phyloP scores from a whole-genome alignment of 768 basidiomycete species.

The Suillus placidus region DNA sequence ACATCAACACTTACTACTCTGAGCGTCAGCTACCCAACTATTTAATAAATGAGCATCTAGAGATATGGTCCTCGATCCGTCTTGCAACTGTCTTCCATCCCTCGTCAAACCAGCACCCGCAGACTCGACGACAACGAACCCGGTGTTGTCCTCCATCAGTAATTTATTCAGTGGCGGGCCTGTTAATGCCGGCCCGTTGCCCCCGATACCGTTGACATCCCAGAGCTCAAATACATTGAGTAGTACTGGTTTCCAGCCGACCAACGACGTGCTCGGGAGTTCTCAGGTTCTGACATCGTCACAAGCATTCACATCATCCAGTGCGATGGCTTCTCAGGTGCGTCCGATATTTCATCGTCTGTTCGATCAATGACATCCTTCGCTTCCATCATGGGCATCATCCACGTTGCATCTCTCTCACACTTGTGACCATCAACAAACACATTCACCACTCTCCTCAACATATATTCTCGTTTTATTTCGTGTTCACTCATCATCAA shows the following conservation, averaged over 20 bases:
- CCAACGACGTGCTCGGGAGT: neutral
- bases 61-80: neutral
- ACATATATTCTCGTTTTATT: neutral
- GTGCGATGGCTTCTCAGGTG: neutral
- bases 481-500: neutral
- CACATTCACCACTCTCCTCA: neutral
- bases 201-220: neutral
- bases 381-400: neutral
- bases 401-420: neutral
- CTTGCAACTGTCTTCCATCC: neutral
- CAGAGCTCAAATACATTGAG: too few relatives aligned
- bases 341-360: neutral
- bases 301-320: neutral
- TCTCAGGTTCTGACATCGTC: neutral
- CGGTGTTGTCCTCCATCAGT: neutral
- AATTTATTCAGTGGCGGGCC: neutral
- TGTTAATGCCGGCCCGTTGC: neutral
- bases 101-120: neutral
- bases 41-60: conserved; percentile 1
- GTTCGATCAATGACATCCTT: conserved; percentile 3
- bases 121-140: neutral
- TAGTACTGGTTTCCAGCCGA: neutral
- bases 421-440: neutral
- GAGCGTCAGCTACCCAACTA: neutral
- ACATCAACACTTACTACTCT: neutral